Percentiles rank a stretch among this genome's conserved stretches.
Evolutionary conservation across 305 asterid genomes (phyloP).

Genomic region (Solanum hybrid): DNA sequence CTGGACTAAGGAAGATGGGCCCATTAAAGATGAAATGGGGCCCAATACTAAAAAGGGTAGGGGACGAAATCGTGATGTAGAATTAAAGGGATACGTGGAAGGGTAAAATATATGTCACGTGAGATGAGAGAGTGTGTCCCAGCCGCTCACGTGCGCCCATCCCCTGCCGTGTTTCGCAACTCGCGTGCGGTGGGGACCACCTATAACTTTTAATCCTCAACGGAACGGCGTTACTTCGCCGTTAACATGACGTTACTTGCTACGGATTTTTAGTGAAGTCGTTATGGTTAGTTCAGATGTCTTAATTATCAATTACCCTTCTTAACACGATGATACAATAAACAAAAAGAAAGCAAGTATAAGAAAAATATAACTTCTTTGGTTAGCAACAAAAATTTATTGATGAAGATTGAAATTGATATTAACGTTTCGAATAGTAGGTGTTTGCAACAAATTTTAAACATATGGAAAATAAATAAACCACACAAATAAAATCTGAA

Average conservation of each 20-base stretch:
- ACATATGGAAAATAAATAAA: too few relatives aligned
- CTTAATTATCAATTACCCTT: not conserved
- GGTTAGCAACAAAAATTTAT: not conserved
- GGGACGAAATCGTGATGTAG: not conserved
- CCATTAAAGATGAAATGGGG: not conserved
- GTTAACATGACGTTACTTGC: not conserved
- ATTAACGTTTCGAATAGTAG: not conserved
- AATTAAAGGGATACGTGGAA: not conserved
- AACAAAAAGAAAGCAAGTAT: not conserved
- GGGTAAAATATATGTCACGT: conserved; percentile 24
- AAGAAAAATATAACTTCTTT: not conserved
- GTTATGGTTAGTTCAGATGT: not conserved
- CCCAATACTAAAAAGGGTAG: not conserved
- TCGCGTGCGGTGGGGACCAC: conserved; percentile 58
- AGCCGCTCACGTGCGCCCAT: conserved; percentile 56
- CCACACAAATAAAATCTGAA: too few relatives aligned
- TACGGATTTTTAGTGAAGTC: not conserved
- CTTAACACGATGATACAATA: not conserved
- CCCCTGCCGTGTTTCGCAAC: conserved; percentile 33
- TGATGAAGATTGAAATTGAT: not conserved
- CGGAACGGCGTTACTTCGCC: not conserved
- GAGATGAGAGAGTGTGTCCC: conserved; percentile 21
- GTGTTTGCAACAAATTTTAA: too few relatives aligned
- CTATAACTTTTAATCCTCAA: not conserved
- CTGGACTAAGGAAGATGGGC: not conserved